A percentile compares a stretch with the other conserved stretches of the same genome.
These are phyloP conservation scores for Eucalyptus guilfoylei DNA, from an alignment of 345 rosid genomes.

Conservation along the genomic window DNA sequence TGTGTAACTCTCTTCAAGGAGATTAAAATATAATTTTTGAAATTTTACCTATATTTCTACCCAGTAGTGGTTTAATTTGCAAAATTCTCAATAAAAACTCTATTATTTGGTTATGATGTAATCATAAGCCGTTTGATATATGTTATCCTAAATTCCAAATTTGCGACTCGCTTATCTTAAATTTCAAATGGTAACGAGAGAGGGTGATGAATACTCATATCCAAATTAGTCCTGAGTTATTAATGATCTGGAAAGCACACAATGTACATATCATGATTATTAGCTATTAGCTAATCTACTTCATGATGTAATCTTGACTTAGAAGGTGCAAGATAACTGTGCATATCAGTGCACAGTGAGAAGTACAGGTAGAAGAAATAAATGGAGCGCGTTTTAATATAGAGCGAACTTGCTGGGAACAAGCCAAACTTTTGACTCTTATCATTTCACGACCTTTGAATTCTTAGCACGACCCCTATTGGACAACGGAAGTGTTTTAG, in stretches of 20 bases:
- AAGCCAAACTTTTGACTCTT: neutral
- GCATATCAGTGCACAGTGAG: neutral
- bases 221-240: accelerated
- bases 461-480: neutral
- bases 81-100: neutral
- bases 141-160: neutral
- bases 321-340: neutral
- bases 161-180: neutral
- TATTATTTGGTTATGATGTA: neutral
- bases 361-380: neutral
- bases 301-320: neutral
- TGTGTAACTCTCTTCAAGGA: neutral
- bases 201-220: neutral
- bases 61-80: neutral
- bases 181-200: neutral
- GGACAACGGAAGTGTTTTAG: neutral
- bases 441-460: neutral
- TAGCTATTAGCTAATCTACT: neutral
- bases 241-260: neutral
- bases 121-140: neutral
- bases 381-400: neutral
- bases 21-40: neutral
- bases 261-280: neutral
- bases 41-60: neutral
- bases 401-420: neutral